These are phyloP conservation scores for Botrytis porri DNA, from an alignment of 2,329 filamentous ascomycete species.

Conservation along the genomic window DNA sequence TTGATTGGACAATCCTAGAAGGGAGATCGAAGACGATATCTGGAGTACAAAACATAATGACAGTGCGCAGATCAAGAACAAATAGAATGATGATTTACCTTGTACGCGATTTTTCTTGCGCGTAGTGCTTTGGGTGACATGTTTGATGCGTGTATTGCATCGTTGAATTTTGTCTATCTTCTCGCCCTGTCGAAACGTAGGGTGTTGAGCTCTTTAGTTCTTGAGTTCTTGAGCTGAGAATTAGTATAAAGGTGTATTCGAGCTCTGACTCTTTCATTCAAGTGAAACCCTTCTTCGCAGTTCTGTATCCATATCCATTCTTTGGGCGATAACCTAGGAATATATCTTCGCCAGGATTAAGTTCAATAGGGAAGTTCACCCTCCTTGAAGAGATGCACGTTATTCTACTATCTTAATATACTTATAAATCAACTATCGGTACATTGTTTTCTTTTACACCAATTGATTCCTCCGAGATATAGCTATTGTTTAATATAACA, in stretches of 20 bases:
- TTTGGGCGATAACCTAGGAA: background rate
- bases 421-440: no score
- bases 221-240: background rate
- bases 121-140: background rate
- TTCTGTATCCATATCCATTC: background rate
- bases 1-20: background rate
- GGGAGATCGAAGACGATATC: background rate
- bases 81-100: constrained; percentile 1
- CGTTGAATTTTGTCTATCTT: background rate
- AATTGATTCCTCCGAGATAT: no score
- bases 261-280: background rate
- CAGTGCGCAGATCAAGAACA: background rate
- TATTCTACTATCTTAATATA: background rate
- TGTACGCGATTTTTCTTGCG: background rate
- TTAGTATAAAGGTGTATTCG: background rate
- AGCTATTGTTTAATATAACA: no score
- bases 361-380: background rate
- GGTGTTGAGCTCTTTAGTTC: no score
- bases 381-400: background rate
- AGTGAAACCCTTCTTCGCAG: background rate
- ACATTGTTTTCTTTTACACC: no score
- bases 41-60: background rate
- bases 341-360: background rate
- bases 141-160: background rate
- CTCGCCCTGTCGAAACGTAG: background rate